These are phyloP conservation scores for Mortierella sp. DNA, from an alignment of 371 early-diverging fungal genomes.

Conservation along the genomic window DNA sequence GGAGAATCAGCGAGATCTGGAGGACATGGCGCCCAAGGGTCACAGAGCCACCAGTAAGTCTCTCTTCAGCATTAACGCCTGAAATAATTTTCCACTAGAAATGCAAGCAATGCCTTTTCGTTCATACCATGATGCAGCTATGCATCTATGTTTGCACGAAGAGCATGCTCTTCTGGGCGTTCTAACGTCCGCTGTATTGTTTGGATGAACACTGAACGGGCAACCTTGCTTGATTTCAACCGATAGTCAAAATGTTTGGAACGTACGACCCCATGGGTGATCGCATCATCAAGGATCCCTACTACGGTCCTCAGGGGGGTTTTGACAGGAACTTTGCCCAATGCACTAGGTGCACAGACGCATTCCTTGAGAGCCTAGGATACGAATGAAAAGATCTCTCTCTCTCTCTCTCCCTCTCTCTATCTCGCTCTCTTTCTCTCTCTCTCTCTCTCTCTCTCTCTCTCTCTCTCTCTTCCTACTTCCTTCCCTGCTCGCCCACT, in stretches of 20 bases:
- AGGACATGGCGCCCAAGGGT: slow-evolving; percentile 58
- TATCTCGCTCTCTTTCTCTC: no score
- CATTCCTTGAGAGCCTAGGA: slow-evolving; percentile 67
- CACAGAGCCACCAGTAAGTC: slow-evolving; percentile 61
- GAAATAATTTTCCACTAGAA: no score
- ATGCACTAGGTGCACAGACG: slow-evolving; percentile 75
- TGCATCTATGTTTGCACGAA: background rate
- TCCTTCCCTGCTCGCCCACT: no score
- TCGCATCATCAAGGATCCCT: slow-evolving; percentile 85
- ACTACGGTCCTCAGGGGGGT: slow-evolving; percentile 88
- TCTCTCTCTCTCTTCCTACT: background rate
- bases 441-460: no score
- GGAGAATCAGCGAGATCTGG: slow-evolving; percentile 78
- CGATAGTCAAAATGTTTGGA: slow-evolving; percentile 83
- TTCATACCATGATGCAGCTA: background rate
- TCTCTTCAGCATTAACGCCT: no score
- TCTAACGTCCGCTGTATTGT: background rate
- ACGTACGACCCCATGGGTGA: slow-evolving; percentile 84
- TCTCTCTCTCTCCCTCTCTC: background rate
- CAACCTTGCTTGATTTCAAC: no score
- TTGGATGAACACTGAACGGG: no score
- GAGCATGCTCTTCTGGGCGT: background rate
- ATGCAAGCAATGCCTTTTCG: no score
- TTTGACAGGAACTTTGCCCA: slow-evolving; percentile 91
- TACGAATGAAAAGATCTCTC: slow-evolving; percentile 23